These are phyloP conservation scores for Sugiyamaella sp. DNA, from an alignment of 1,139 yeast genomes.

Conservation along the genomic window DNA sequence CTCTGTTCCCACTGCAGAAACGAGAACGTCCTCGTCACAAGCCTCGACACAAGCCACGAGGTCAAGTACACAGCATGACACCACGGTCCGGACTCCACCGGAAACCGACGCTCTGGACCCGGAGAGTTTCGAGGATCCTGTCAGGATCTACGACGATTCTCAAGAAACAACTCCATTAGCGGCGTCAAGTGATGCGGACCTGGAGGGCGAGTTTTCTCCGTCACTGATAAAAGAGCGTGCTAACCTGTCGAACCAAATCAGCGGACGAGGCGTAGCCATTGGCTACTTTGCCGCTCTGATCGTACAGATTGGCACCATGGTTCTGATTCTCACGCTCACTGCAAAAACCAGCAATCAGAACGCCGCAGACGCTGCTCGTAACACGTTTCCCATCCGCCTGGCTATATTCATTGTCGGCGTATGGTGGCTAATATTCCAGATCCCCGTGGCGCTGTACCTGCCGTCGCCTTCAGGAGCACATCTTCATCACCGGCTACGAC, in stretches of 20 bases:
- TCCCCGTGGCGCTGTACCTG: constrained; percentile 55
- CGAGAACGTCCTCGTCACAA: too few species aligned
- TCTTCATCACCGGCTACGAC: constrained; percentile 28
- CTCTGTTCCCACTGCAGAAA: too few species aligned
- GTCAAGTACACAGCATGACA: too few species aligned
- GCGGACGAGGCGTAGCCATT: constrained; percentile 67
- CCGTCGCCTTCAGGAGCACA: constrained; percentile 49
- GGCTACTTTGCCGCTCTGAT: constrained; percentile 67
- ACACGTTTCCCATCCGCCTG: constrained; percentile 51
- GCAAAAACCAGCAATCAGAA: constrained; percentile 37
- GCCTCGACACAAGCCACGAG: too few species aligned
- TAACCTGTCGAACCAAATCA: constrained; percentile 42
- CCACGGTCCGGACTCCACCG: background rate
- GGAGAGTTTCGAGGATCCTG: background rate
- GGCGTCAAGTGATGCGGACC: background rate
- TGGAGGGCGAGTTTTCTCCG: background rate
- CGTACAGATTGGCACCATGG: constrained; percentile 60
- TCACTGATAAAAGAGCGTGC: constrained; percentile 18
- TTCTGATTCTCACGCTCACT: constrained; percentile 45
- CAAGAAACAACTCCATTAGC: constrained; percentile 11
- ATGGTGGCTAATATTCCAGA: constrained; percentile 72
- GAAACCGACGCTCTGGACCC: background rate
- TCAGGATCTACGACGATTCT: constrained; percentile 6
- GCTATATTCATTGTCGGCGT: constrained; percentile 63
- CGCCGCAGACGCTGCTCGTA: constrained; percentile 34